Evolutionary conservation across 331 rosid genomes (phyloP).

Genomic region (Cydonia oblonga): DNA sequence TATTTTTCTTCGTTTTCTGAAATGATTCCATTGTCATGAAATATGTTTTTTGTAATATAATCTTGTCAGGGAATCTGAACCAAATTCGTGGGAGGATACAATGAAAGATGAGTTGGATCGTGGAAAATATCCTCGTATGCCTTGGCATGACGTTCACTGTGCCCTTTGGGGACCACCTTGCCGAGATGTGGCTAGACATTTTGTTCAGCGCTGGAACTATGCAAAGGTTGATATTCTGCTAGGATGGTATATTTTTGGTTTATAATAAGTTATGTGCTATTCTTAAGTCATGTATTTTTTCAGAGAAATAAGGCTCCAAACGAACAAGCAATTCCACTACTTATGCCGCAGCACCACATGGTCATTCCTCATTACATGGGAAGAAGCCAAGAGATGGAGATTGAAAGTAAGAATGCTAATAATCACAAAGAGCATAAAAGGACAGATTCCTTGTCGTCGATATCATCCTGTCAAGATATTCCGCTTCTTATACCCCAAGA

Average conservation of each 20-base stretch:
- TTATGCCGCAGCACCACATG: constrained; percentile 98
- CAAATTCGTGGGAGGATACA: constrained; percentile 97
- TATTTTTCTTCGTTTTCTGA: not conserved
- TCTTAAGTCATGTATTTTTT: too few relatives aligned
- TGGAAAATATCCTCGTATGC: constrained; percentile 86
- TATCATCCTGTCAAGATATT: constrained; percentile 58
- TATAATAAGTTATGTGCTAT: constrained; percentile 12
- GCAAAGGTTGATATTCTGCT: constrained; percentile 56
- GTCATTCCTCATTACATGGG: constrained; percentile 96
- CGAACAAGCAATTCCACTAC: constrained; percentile 86
- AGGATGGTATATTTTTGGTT: not conserved
- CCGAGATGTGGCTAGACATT: constrained; percentile 96
- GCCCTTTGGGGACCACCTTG: constrained; percentile 99
- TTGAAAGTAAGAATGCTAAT: constrained; percentile 25
- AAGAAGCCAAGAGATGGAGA: constrained; percentile 37
- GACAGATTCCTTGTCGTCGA: constrained; percentile 46
- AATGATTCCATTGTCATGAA: not conserved
- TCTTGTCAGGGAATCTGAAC: constrained; percentile 80
- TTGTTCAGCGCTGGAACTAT: constrained; percentile 99
- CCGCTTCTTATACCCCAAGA: constrained; percentile 86
- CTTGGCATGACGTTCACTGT: constrained; percentile 99
- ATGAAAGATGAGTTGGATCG: constrained; percentile 97
- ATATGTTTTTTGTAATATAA: not conserved
- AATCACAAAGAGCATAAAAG: constrained; percentile 18
- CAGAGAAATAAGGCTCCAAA: constrained; percentile 94